Percentiles rank a stretch among this genome's conserved stretches.
These are phyloP conservation scores for Lasiosphaeria hispida DNA, from an alignment of 495 filamentous ascomycete species.

Conservation along the genomic window DNA sequence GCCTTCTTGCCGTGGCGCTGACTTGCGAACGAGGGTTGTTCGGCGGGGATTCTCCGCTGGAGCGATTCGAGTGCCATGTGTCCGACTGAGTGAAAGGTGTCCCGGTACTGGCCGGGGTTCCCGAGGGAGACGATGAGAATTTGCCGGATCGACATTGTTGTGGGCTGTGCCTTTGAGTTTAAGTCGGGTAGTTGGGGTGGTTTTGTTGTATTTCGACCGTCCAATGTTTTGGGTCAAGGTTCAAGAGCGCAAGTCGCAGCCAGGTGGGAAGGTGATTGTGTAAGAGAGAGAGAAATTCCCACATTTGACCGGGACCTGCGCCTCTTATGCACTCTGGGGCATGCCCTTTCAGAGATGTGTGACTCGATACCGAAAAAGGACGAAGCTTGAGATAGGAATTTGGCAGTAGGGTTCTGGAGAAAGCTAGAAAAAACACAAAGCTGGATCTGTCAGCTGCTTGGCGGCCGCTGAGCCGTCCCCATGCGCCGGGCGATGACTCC, in stretches of 20 bases:
- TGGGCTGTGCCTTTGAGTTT: background rate
- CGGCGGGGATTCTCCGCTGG: constrained; percentile 39
- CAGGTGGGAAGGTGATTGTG: background rate
- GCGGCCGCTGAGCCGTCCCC: too few relatives aligned
- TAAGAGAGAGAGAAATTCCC: constrained; percentile 10
- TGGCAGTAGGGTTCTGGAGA: background rate
- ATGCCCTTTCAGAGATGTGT: too few relatives aligned
- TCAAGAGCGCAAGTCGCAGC: constrained; percentile 16
- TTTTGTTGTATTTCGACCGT: background rate
- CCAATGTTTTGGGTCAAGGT: background rate
- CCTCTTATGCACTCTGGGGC: background rate
- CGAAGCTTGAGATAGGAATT: background rate
- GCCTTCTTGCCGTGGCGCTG: constrained; percentile 40
- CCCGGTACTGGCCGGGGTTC: constrained; percentile 53
- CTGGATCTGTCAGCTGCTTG: constrained; percentile 10
- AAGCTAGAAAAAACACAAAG: background rate
- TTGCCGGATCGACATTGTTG: constrained; percentile 30
- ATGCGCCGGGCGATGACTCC: constrained; percentile 6
- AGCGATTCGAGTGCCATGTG: constrained; percentile 65
- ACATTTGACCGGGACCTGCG: constrained; percentile 9
- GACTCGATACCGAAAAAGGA: background rate
- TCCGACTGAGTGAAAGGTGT: constrained; percentile 79
- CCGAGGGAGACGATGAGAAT: constrained; percentile 51
- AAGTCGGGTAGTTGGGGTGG: background rate
- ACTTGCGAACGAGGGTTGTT: constrained; percentile 44